phyloP scores from a whole-genome alignment of 768 basidiomycete species.

The Boletus tylopilopsis region DNA sequence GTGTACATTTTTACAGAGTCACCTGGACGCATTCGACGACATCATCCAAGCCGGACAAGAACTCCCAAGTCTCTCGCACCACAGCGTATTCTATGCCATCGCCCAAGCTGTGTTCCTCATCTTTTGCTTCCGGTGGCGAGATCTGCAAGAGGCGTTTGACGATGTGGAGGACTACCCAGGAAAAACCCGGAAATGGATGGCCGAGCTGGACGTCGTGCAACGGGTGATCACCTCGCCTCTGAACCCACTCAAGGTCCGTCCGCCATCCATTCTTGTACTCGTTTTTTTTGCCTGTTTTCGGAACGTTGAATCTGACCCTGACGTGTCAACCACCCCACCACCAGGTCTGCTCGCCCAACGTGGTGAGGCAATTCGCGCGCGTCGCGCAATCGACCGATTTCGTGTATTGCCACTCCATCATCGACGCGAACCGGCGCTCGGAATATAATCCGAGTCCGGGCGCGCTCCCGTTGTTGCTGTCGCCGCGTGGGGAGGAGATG shows the following conservation, averaged over 20 bases:
- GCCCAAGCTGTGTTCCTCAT: slow-evolving; percentile 91
- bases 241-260: slow-evolving; percentile 71
- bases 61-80: slow-evolving; percentile 35
- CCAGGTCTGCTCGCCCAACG: slow-evolving; percentile 87
- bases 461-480: slow-evolving; percentile 15
- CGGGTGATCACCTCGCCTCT: slow-evolving; percentile 75
- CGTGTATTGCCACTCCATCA: slow-evolving; percentile 89
- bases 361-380: slow-evolving; percentile 91
- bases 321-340: no score
- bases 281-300: no score
- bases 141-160: slow-evolving; percentile 62
- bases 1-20: slow-evolving; percentile 78
- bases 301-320: no score
- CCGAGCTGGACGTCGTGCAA: slow-evolving; percentile 72
- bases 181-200: slow-evolving; percentile 80
- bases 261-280: no score
- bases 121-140: slow-evolving; percentile 97
- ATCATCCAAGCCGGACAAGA: slow-evolving; percentile 37
- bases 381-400: slow-evolving; percentile 89
- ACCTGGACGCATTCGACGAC: slow-evolving; percentile 69
- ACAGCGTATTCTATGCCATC: slow-evolving; percentile 88
- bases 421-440: slow-evolving; percentile 81
- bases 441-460: slow-evolving; percentile 39
- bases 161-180: slow-evolving; percentile 50
- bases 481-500: slow-evolving; percentile 31